Evolutionary conservation across 257 asterid genomes (phyloP), one percentile per base, ranked within the genome.

Genomic region (Galeopsis tetrahit): DNA sequence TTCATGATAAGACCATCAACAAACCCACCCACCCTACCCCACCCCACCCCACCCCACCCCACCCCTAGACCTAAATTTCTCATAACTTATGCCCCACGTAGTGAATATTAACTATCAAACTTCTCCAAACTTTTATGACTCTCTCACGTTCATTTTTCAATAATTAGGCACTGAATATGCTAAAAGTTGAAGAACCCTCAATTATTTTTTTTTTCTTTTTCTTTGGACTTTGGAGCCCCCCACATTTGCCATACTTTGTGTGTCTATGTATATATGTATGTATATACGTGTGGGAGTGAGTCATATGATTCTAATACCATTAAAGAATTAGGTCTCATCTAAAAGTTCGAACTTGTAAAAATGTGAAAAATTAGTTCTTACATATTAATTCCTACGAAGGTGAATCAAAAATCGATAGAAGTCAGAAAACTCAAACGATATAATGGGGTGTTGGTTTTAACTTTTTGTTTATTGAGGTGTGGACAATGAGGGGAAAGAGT

Each of bases 41-140:
- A 21, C 60, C 43, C 48, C n/a, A n/a, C n/a, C n/a, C n/a, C n/a
- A n/a, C n/a, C n/a, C 66, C 3, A 61, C 28, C 33, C 53, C 43
- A 11, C 36, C 57, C 56, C 55, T 28, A 39, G 10, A 15, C 53
- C 34, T 13, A 32, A 69, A 52, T 21, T 52, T 34, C 62, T 63
- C 60, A 61, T 40, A 39, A 53, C 31, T 53, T 10, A 65, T 51
- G 82, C 82, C 82, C 77, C 77, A 78, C 68, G 67, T 66, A 40
- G 63, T 61, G 70, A 62, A 21, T 65, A 78, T 61, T 62, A 66
- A 72, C 51, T 68, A 67, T 68, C 74, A 72, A 72, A 67, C 59
- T 35, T 68, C 68, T 70, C 82, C 75, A 68, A 78, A 77, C 79
- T 78, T 73, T 73, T 62, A 78, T 73, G 75, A 74, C 73, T 48